phyloP scores from a whole-genome alignment of 495 filamentous ascomycete genomes.

The Evernia prunastri region DNA sequence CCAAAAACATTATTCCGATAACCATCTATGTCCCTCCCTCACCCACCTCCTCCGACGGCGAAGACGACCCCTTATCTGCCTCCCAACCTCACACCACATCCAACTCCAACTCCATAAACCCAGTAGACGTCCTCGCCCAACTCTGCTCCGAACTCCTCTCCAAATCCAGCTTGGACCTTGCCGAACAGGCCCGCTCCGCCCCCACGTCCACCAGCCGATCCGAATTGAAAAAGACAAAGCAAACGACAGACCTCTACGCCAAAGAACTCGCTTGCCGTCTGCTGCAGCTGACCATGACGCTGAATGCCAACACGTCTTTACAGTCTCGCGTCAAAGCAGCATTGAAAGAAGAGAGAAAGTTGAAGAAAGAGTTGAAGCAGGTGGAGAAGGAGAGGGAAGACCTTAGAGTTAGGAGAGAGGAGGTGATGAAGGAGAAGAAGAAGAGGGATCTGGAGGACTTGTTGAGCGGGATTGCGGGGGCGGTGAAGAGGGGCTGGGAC shows the following conservation, averaged over 20 bases:
- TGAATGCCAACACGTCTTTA: slow-evolving; percentile 14
- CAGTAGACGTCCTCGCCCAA: slow-evolving; percentile 19
- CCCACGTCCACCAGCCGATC: slow-evolving; percentile 28
- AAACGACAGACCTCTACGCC: slow-evolving; percentile 61
- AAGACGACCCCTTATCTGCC: slow-evolving; percentile 31
- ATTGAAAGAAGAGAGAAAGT: slow-evolving; percentile 16
- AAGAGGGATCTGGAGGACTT: slow-evolving; percentile 18
- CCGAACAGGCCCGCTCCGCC: neutral
- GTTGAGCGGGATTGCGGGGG: slow-evolving; percentile 15
- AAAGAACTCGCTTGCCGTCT: slow-evolving; percentile 55
- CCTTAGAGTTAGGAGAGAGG: slow-evolving; percentile 14
- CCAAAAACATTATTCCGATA: slow-evolving; percentile 20
- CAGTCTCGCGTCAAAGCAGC: neutral
- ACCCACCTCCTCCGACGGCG: slow-evolving; percentile 33
- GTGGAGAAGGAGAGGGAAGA: slow-evolving; percentile 17
- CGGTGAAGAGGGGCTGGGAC: slow-evolving; percentile 21
- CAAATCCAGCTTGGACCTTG: slow-evolving; percentile 10
- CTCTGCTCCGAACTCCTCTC: slow-evolving; percentile 19
- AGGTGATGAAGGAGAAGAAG: slow-evolving; percentile 15
- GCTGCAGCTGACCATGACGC: slow-evolving; percentile 12
- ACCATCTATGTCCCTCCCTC: slow-evolving; percentile 18
- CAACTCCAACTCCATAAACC: slow-evolving; percentile 5
- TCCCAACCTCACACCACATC: slow-evolving; percentile 24
- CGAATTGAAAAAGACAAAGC: slow-evolving; percentile 54
- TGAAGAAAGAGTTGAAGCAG: slow-evolving; percentile 15